Evolutionary conservation across 192 early-diverging fungal species (phyloP).

Genomic region (Thoreauomyces humboldtii): DNA sequence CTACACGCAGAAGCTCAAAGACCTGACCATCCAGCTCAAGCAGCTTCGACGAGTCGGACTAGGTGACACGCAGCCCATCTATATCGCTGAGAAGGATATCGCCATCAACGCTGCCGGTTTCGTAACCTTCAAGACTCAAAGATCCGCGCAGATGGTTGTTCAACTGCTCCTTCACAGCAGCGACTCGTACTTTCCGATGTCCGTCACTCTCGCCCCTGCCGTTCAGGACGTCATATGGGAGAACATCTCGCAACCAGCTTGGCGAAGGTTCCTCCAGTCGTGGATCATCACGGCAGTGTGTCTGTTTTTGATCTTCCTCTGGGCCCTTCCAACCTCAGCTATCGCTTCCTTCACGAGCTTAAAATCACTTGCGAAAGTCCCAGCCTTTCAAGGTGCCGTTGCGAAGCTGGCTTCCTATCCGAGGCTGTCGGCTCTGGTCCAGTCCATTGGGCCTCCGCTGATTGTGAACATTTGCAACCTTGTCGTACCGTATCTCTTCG

Average conservation of each 20-base stretch:
- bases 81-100: background rate
- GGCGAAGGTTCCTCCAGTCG: conserved; percentile 25
- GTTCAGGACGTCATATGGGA: conserved; percentile 47
- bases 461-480: conserved; percentile 26
- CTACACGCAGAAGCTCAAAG: conserved; percentile 34
- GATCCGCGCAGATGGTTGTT: conserved; percentile 38
- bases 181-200: conserved; percentile 33
- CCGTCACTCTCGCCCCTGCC: conserved; percentile 38
- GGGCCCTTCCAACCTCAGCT: conserved; percentile 40
- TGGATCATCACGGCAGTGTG: conserved; percentile 21
- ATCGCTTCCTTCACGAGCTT: conserved; percentile 37
- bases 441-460: conserved; percentile 39
- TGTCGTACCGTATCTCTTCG: conserved; percentile 46
- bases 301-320: conserved; percentile 37
- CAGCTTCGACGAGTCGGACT: conserved; percentile 22
- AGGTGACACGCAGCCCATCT: conserved; percentile 10
- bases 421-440: conserved; percentile 28
- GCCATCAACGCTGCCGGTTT: conserved; percentile 40
- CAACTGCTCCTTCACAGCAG: conserved; percentile 39
- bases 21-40: conserved; percentile 33
- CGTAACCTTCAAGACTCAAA: conserved; percentile 48
- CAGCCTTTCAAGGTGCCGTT: conserved; percentile 17
- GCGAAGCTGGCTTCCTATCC: conserved; percentile 16
- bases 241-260: conserved; percentile 30
- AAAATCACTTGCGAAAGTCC: conserved; percentile 28